Evolutionary conservation across 2,329 filamentous ascomycete genomes (phyloP).

Genomic region (Fusarium continuum): DNA sequence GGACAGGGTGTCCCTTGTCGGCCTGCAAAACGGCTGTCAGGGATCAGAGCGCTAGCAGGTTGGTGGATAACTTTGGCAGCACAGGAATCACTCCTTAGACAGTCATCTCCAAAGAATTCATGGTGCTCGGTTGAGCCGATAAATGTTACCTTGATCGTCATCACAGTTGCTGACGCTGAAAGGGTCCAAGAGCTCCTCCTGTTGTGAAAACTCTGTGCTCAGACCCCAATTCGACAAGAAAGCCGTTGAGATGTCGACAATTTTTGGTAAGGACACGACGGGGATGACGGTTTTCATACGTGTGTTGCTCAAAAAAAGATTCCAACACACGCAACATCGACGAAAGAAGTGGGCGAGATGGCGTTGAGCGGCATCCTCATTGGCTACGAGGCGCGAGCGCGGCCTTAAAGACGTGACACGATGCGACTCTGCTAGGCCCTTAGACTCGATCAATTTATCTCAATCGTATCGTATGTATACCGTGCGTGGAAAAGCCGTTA

Average conservation of each 20-base stretch:
- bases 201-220: constrained; percentile 20
- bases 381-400: constrained; percentile 4
- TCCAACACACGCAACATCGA: constrained; percentile 17
- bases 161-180: constrained; percentile 1
- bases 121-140: neutral
- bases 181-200: constrained; percentile 19
- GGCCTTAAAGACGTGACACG: constrained; percentile 14
- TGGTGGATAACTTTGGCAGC: constrained; percentile 21
- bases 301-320: constrained; percentile 17
- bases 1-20: constrained; percentile 15
- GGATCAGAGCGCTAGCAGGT: constrained; percentile 19
- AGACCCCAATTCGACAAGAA: constrained; percentile 19
- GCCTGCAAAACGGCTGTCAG: constrained; percentile 35
- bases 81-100: constrained; percentile 14
- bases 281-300: constrained; percentile 34
- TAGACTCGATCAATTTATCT: constrained; percentile 14
- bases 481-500: no score
- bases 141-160: constrained; percentile 2
- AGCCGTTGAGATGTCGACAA: constrained; percentile 12
- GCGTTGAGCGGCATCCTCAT: neutral
- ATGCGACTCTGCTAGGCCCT: constrained; percentile 14
- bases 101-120: neutral
- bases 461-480: no score
- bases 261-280: constrained; percentile 10
- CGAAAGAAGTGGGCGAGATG: constrained; percentile 16